A percentile compares a stretch with the other conserved stretches of the same genome.
These are phyloP conservation scores for Phytophthora sp. DNA, from an alignment of 352 stramenopile species.

Conservation along the genomic window DNA sequence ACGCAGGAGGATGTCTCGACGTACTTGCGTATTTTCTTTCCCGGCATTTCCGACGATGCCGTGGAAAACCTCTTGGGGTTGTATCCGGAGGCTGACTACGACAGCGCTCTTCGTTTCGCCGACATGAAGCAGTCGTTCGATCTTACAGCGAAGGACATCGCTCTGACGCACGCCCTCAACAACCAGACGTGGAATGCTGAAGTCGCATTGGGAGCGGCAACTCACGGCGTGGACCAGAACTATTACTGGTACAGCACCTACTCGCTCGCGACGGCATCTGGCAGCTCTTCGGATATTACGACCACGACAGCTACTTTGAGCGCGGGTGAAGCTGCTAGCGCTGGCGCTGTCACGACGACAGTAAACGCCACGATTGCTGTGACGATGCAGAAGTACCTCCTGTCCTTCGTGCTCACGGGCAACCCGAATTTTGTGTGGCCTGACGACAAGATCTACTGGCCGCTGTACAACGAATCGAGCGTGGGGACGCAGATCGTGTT, in stretches of 20 bases:
- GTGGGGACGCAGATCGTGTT: constrained; percentile 23
- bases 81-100: constrained; percentile 27
- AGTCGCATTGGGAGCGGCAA: constrained; percentile 13
- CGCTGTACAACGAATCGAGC: constrained; percentile 19
- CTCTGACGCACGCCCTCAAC: constrained; percentile 25
- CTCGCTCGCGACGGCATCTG: constrained; percentile 9
- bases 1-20: constrained; percentile 18
- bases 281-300: constrained; percentile 4
- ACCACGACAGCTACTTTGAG: not conserved
- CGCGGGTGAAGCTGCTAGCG: not conserved
- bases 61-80: constrained; percentile 22
- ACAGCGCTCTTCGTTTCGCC: constrained; percentile 26
- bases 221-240: constrained; percentile 23
- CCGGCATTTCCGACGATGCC: constrained; percentile 25
- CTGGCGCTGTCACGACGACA: not conserved
- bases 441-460: constrained; percentile 36
- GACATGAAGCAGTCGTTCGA: constrained; percentile 37
- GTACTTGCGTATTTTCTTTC: constrained; percentile 34
- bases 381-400: constrained; percentile 33
- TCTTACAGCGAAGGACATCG: constrained; percentile 22
- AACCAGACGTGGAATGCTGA: constrained; percentile 37
- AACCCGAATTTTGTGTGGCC: constrained; percentile 26
- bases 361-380: constrained; percentile 29
- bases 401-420: constrained; percentile 31
- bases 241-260: constrained; percentile 41